Evolutionary conservation across 345 rosid species (phyloP), one percentile per base, ranked within the genome.

Genomic region (Trapa incisa): DNA sequence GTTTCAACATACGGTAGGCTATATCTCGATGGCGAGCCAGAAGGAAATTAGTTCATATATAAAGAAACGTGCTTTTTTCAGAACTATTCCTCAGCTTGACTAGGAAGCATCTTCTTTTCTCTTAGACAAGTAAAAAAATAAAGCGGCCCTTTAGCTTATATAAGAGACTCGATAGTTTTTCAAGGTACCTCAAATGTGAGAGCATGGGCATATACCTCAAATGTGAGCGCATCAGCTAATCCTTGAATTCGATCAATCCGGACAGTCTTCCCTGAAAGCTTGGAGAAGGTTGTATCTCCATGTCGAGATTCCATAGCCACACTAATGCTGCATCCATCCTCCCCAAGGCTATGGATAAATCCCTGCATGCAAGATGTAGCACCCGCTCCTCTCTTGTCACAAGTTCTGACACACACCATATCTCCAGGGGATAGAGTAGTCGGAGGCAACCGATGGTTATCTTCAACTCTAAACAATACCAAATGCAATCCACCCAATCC

Each of bases 401-500:
- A 93, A 56, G 78, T 76, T 78, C 98, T 84, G 68, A 93, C 94
- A 70, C 97, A 93, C 66, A 93, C 96, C 98, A 90, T 93, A 72
- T 93, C 97, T 69, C 98, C 98, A 61, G 98, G 98, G 60, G 98
- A 90, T 72, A 90, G 92, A 37, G 87, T 86, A 4, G 94, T 90
- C 15, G 98, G 98, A 1, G 98, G 98, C 58, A 93, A 77, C 67
- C 96, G 80, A 64, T 88, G 98, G 75, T 85, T 88, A 65, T 85
- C 86, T 75, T 92, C 97, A 65, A 79, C 89, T 79, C 84, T 87
- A 78, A 93, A 93, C 83, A 83, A 65, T 66, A 93, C 92, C 71
- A 89, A 83, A 77, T 89, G 87, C 98, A 93, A 85, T 79, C 97
- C 98, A 69, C 98, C 98, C 37, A 93, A 78, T 53, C 97, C 98